Evolutionary conservation across 2,329 filamentous ascomycete species (phyloP).

Genomic region (Ampelomyces quisqualis): DNA sequence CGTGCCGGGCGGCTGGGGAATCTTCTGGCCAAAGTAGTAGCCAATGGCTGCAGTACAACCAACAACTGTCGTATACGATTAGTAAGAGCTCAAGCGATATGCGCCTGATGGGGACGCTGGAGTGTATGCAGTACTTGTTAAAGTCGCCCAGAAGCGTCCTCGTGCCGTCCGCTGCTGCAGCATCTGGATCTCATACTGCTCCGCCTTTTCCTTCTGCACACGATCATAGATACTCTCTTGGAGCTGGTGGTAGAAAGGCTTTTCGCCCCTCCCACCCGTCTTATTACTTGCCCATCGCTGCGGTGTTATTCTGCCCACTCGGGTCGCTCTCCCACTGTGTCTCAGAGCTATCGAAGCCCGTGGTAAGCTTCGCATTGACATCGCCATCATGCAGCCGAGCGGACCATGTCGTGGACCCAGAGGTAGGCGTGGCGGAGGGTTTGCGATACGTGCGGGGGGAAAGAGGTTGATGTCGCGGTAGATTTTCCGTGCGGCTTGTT

Average conservation of each 20-base stretch:
- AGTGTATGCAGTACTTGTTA: conserved; percentile 19
- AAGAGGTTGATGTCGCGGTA: conserved; percentile 6
- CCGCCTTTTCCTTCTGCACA: conserved; percentile 58
- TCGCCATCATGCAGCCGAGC: conserved; percentile 18
- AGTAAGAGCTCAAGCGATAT: conserved; percentile 6
- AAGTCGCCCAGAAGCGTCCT: conserved; percentile 43
- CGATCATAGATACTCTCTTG: conserved; percentile 63
- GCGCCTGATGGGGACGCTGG: neutral
- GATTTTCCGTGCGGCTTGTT: conserved; percentile 4
- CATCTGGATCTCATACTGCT: conserved; percentile 49
- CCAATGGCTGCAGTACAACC: conserved; percentile 54
- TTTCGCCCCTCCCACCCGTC: conserved; percentile 31
- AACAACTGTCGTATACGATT: conserved; percentile 46
- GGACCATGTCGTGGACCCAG: conserved; percentile 23
- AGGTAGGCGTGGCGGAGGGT: neutral
- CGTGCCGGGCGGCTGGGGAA: conserved; percentile 49
- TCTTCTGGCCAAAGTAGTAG: conserved; percentile 58
- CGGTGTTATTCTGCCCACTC: conserved; percentile 21
- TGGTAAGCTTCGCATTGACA: conserved; percentile 34
- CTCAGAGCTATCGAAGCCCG: conserved; percentile 25
- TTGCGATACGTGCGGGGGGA: conserved; percentile 10
- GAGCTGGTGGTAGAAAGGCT: conserved; percentile 61
- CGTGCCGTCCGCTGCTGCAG: conserved; percentile 28
- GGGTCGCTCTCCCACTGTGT: conserved; percentile 9
- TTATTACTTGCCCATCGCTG: conserved; percentile 42